phyloP scores from a whole-genome alignment of 495 filamentous ascomycete species.

The Melanomma pulvis-pyrius region DNA sequence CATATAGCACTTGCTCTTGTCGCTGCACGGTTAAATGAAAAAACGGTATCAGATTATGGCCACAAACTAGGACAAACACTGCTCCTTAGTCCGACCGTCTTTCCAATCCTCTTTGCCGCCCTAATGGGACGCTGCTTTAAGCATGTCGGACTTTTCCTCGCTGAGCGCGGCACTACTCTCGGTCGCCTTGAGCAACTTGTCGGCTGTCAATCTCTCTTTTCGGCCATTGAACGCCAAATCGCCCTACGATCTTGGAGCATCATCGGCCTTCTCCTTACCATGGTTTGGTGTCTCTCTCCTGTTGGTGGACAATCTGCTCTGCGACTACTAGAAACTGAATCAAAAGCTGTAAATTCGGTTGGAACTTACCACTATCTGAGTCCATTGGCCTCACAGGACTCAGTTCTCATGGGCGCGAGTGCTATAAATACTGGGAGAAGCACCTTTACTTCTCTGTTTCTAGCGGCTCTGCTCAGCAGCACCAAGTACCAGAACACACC shows the following conservation, averaged over 20 bases:
- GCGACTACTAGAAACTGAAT: conserved; percentile 11
- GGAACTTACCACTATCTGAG: conserved; percentile 16
- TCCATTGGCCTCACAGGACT: conserved; percentile 5
- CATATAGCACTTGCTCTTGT: conserved; percentile 20
- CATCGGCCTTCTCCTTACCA: conserved; percentile 16
- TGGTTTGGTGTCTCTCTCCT: conserved; percentile 27
- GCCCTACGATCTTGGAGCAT: conserved; percentile 14
- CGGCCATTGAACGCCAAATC: conserved; percentile 23
- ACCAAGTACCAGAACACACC: conserved; percentile 19
- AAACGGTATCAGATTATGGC: conserved; percentile 19
- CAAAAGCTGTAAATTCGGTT: neutral
- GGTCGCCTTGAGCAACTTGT: conserved; percentile 31
- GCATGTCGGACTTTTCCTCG: conserved; percentile 15
- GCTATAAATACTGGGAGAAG: conserved; percentile 16
- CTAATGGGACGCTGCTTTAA: conserved; percentile 32
- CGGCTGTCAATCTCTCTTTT: conserved; percentile 29
- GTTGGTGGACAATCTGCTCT: conserved; percentile 33
- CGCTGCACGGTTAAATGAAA: conserved; percentile 19
- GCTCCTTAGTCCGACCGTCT: conserved; percentile 29
- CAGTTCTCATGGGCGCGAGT: conserved; percentile 21
- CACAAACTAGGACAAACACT: conserved; percentile 5
- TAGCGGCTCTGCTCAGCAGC: conserved; percentile 23
- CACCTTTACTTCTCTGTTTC: conserved; percentile 28
- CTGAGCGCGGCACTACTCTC: conserved; percentile 25
- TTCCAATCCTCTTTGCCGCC: conserved; percentile 30